Base-by-base conservation (phyloP, 202 grass and related monocot species). In the Zoysia matrella region DNA sequence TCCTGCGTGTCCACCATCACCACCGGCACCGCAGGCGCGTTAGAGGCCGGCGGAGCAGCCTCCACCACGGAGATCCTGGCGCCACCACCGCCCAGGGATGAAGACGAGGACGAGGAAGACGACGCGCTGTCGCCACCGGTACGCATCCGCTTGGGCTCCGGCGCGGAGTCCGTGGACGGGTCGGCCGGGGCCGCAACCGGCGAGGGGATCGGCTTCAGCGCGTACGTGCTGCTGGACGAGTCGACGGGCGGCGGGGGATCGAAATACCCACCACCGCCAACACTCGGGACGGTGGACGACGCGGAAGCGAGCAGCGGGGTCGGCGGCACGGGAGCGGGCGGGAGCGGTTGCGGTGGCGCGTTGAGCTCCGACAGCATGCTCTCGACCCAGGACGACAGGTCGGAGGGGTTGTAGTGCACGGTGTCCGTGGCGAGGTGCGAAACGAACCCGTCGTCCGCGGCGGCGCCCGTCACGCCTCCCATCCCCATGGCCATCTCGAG, bases 291-390 rank as follows among this genome's bases (percentile, higher is more conserved):
- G 10, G 62, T 72, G 71, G 85, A 75, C 5, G 88, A 68, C 16
- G 83, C 62, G 47, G 84, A 73, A 0, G 76, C 22, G 8, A 80
- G 80, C 44, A 51, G 71, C 0, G 68, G 76, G 0, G 80, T 52
- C 42, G 72, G 69, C 8, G 84, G 78, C 4, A 82, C 60, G 10
- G 87, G 79, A 4, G 85, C 66, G 7, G 91, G 53, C 7, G 90
- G 92, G 11, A 89, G 90, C 15, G 95, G 84, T 3, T 86, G 90
- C 44, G 84, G 94, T 2, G 95, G 90, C 4, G 80, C 85, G 80
- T 95, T 93, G 60, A 98, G 81, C 86, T 95, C 95, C 50, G 88
- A 88, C 3, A 98, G 88, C 90, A 98, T 93, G 80, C 82, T 94
- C 77, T 98, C 92, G 13, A 98, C 84, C 88, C 87, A 98, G 1